Conservation (phyloP, 176 grass and related monocot species). For the Juncus effusus region DNA sequence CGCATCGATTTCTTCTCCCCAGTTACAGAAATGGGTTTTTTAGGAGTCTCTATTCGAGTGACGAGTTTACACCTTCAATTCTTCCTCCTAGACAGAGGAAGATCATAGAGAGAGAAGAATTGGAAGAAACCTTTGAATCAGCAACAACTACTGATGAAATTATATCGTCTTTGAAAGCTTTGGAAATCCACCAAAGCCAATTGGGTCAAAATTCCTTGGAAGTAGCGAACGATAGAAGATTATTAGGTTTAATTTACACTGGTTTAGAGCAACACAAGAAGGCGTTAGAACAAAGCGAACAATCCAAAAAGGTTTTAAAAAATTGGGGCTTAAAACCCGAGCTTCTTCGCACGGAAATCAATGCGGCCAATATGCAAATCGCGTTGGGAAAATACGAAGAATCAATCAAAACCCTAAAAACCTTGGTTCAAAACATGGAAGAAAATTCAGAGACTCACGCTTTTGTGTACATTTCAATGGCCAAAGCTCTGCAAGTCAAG, state of each 20-base stretch:
- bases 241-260: conserved; percentile 88
- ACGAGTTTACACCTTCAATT: conserved; percentile 5
- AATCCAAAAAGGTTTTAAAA: conserved; percentile 73
- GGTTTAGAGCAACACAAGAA: conserved; percentile 71
- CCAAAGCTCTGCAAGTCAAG: conserved; percentile 58
- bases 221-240: conserved; percentile 67
- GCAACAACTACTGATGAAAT: conserved; percentile 54
- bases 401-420: conserved; percentile 47
- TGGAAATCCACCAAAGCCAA: conserved; percentile 52
- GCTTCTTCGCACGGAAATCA: conserved; percentile 56
- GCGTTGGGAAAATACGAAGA: conserved; percentile 70
- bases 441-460: conserved; percentile 45
- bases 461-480: conserved; percentile 54
- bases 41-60: conserved; percentile 33
- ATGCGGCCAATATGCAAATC: conserved; percentile 76
- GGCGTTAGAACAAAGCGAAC: conserved; percentile 69
- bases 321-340: conserved; percentile 59
- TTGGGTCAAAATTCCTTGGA: conserved; percentile 79
- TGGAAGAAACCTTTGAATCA: conserved; percentile 66
- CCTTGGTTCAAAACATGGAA: conserved; percentile 39
- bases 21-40: conserved; percentile 38
- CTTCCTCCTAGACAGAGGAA: conserved; percentile 21
- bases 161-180: conserved; percentile 52
- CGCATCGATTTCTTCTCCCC: conserved; percentile 15
- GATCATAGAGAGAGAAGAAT: conserved; percentile 20